Conservation (phyloP, 1,284 basidiomycete genomes). For the Phylloporus sp. region DNA sequence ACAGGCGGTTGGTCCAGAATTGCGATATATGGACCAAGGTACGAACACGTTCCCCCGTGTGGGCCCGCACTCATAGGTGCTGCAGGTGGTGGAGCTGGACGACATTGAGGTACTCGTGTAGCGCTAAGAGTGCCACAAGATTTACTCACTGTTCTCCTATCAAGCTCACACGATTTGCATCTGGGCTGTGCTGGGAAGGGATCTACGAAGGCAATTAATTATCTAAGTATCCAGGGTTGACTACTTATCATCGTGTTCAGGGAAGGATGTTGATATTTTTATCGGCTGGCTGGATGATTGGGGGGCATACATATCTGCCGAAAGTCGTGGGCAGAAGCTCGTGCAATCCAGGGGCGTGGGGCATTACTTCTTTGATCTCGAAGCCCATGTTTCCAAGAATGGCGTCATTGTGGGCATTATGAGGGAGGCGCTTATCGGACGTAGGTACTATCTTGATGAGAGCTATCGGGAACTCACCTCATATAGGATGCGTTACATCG, state of each 20-base stretch:
- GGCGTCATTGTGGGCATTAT: slow-evolving; percentile 49
- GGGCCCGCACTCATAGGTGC: slow-evolving; percentile 2
- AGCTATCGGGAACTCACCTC: slow-evolving; percentile 14
- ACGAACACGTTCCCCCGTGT: slow-evolving; percentile 10
- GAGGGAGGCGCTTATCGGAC: slow-evolving; percentile 46
- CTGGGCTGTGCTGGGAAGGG: slow-evolving; percentile 33
- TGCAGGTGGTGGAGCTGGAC: slow-evolving; percentile 36
- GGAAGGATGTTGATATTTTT: slow-evolving; percentile 38
- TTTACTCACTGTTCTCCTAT: slow-evolving; percentile 1
- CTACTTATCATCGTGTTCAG: slow-evolving; percentile 18
- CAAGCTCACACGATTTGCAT: slow-evolving; percentile 32
- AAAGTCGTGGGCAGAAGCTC: slow-evolving; percentile 40
- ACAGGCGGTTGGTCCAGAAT: slow-evolving; percentile 38
- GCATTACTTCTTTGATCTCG: slow-evolving; percentile 45
- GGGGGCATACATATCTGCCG: slow-evolving; percentile 35
- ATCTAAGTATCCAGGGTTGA: neutral
- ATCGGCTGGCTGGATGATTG: slow-evolving; percentile 39
- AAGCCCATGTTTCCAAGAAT: slow-evolving; percentile 50
- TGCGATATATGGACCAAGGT: slow-evolving; percentile 44
- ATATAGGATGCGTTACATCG: slow-evolving; percentile 29
- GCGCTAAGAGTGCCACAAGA: neutral
- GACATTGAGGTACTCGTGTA: slow-evolving; percentile 34
- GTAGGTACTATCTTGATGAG: slow-evolving; percentile 28
- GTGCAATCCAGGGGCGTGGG: slow-evolving; percentile 40
- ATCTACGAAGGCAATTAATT: slow-evolving; percentile 31